These are phyloP conservation scores for Coniella vitis DNA, from an alignment of 2,329 filamentous ascomycete genomes.

Conservation along the genomic window DNA sequence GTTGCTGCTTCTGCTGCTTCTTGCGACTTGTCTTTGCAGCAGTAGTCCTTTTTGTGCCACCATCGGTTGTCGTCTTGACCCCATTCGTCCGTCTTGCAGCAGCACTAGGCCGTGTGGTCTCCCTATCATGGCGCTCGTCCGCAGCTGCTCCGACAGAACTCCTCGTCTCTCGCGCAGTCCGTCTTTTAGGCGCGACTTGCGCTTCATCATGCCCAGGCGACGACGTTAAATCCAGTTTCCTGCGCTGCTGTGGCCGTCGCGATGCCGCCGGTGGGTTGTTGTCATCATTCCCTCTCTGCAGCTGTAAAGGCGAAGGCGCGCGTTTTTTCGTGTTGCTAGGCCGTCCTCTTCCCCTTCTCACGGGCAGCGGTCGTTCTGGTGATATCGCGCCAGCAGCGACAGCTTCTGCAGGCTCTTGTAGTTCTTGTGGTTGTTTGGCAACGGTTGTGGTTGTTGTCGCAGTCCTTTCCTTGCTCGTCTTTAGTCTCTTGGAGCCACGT, in stretches of 20 bases:
- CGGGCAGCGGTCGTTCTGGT: conserved; percentile 33
- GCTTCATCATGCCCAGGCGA: conserved; percentile 30
- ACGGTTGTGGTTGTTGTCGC: too few species aligned
- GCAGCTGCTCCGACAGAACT: conserved; percentile 32
- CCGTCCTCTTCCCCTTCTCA: conserved; percentile 35
- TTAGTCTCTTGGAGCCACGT: conserved; percentile 58
- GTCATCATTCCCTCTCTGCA: conserved; percentile 16
- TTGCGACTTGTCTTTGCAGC: conserved; percentile 10
- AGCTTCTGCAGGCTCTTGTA: conserved; percentile 17
- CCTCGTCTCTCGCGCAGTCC: conserved; percentile 37
- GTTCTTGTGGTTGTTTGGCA: conserved; percentile 23
- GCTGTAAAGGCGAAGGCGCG: conserved; percentile 22
- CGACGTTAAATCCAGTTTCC: conserved; percentile 32
- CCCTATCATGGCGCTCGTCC: conserved; percentile 20
- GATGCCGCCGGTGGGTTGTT: conserved; percentile 16
- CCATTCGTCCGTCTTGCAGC: conserved; percentile 11
- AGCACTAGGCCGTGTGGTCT: conserved; percentile 4
- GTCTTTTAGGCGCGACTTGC: conserved; percentile 31
- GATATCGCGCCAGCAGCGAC: conserved; percentile 24
- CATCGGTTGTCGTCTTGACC: conserved; percentile 5
- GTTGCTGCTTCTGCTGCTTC: conserved; percentile 3
- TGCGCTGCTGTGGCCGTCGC: conserved; percentile 28
- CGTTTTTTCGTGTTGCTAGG: conserved; percentile 28
- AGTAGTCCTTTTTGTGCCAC: conserved; percentile 6
- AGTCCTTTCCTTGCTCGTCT: conserved; percentile 40